Percentiles rank a stretch among this genome's conserved stretches.
Evolutionary conservation across 2,329 filamentous ascomycete genomes (phyloP).

Genomic region (Zasmidium citrigriseum): DNA sequence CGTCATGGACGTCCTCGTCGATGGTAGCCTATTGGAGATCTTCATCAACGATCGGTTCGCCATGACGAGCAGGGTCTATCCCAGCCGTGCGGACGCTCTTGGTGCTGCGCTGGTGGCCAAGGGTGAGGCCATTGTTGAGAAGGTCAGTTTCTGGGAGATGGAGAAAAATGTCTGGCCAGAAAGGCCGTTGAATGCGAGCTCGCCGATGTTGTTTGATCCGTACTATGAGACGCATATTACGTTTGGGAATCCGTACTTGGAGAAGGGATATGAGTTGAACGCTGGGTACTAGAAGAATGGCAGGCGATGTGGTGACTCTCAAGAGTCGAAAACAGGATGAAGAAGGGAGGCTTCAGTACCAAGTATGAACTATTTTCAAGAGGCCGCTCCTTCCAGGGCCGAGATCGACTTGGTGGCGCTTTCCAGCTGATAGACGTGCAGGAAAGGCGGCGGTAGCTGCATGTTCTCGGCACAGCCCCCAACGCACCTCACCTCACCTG

Average conservation of each 20-base stretch:
- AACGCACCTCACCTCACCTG: too few species aligned
- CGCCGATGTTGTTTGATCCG: constrained; percentile 16
- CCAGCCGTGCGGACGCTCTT: constrained; percentile 23
- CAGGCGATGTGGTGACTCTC: too few species aligned
- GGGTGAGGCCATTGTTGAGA: background rate
- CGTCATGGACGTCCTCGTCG: constrained; percentile 44
- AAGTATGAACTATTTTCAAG: too few species aligned
- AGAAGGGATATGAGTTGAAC: constrained; percentile 2
- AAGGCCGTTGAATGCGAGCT: constrained; percentile 6
- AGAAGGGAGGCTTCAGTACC: too few species aligned
- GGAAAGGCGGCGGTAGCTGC: too few species aligned
- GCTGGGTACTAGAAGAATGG: constrained; percentile 4
- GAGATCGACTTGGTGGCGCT: too few species aligned
- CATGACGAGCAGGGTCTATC: constrained; percentile 44
- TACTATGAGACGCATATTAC: constrained; percentile 20
- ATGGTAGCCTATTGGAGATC: constrained; percentile 47
- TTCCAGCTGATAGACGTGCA: too few species aligned
- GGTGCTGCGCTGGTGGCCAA: background rate
- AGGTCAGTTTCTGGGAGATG: constrained; percentile 10
- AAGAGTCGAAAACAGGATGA: too few species aligned
- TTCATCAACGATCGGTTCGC: constrained; percentile 43
- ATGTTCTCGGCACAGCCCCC: too few species aligned
- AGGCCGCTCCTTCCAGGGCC: too few species aligned
- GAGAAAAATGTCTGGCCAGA: constrained; percentile 6
- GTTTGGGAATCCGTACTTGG: constrained; percentile 14